phyloP scores from a whole-genome alignment of 176 grass and related monocot genomes.

The Tuctoria greenei region DNA sequence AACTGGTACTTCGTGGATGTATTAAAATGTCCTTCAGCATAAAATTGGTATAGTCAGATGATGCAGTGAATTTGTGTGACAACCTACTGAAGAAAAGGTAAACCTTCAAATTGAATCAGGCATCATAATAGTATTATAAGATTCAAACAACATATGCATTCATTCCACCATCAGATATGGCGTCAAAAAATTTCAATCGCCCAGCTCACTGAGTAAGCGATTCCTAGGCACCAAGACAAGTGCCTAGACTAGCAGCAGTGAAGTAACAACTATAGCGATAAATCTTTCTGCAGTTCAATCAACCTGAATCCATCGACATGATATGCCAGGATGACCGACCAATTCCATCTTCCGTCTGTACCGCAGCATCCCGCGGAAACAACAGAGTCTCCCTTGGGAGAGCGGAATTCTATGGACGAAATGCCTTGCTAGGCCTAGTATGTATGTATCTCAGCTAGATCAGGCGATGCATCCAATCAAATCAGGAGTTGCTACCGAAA shows the following conservation, averaged over 20 bases:
- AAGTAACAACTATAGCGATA: not conserved
- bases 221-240: not conserved
- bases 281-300: conserved; percentile 8
- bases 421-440: not conserved
- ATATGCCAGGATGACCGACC: not conserved
- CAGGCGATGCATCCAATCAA: not conserved
- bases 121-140: not conserved
- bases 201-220: not conserved
- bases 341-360: not conserved
- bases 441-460: not conserved
- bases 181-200: not conserved
- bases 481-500: not conserved
- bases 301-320: not conserved
- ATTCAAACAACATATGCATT: not conserved
- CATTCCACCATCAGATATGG: not conserved
- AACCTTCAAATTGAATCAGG: not conserved
- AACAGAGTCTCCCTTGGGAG: not conserved
- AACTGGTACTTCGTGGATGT: too few species aligned
- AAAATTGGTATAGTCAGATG: not conserved
- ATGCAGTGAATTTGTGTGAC: not conserved
- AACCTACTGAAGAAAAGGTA: not conserved
- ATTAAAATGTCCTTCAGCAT: too few species aligned
- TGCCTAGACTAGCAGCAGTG: too few species aligned
- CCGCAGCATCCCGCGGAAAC: not conserved
- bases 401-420: not conserved